Evolutionary conservation across 2,329 filamentous ascomycete genomes (phyloP).

Genomic region (Epichloe scottii): DNA sequence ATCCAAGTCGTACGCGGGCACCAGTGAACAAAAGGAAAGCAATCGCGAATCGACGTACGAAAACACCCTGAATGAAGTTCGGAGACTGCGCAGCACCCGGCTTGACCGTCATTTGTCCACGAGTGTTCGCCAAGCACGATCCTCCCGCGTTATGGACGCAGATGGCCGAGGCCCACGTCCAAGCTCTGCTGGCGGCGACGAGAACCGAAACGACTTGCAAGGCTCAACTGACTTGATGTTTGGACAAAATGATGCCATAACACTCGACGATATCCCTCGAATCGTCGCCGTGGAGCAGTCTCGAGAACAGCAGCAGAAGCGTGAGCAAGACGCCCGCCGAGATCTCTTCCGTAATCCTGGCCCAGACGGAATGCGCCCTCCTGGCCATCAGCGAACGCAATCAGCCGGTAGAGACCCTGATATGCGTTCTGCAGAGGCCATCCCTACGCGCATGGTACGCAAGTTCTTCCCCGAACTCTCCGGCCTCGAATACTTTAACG

Average conservation of each 20-base stretch:
- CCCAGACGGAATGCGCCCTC: conserved; percentile 33
- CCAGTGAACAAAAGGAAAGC: conserved; percentile 28
- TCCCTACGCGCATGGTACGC: conserved; percentile 46
- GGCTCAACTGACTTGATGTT: conserved; percentile 71
- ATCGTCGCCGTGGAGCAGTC: conserved; percentile 95
- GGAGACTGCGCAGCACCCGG: conserved; percentile 78
- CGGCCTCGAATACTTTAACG: conserved; percentile 92
- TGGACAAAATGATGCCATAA: conserved; percentile 80
- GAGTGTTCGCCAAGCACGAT: conserved; percentile 79
- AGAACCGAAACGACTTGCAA: conserved; percentile 21
- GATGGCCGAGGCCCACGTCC: conserved; percentile 53
- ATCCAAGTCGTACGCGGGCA: conserved; percentile 61
- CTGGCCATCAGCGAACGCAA: conserved; percentile 54
- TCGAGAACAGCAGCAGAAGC: conserved; percentile 73
- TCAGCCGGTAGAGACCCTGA: conserved; percentile 40
- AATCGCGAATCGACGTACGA: conserved; percentile 72
- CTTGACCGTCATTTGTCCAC: conserved; percentile 91
- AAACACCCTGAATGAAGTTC: conserved; percentile 91
- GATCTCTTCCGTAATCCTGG: conserved; percentile 50
- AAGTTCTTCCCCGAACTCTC: conserved; percentile 95
- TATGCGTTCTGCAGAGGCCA: conserved; percentile 37
- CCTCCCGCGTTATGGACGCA: conserved; percentile 76
- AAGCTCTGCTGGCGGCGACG: conserved; percentile 56
- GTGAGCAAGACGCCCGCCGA: conserved; percentile 36
- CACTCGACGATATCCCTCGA: conserved; percentile 87